Conservation (phyloP, 768 basidiomycete genomes). For the Amanita brunnescens region DNA sequence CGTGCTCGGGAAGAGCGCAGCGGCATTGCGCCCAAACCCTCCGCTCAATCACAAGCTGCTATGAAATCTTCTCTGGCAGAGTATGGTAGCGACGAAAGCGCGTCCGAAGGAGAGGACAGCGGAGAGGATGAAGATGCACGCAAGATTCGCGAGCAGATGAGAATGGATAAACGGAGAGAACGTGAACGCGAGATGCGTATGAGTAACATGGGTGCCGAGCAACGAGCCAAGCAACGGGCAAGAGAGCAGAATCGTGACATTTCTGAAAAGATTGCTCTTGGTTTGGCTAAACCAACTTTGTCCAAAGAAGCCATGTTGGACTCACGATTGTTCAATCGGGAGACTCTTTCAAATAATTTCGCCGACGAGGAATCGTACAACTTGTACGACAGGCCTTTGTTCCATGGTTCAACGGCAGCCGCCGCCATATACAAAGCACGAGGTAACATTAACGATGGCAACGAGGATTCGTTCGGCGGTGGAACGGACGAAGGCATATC, state of each 20-base stretch:
- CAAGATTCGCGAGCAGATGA: slow-evolving; percentile 82
- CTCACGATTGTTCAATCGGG: slow-evolving; percentile 95
- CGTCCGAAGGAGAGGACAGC: slow-evolving; percentile 41
- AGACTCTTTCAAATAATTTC: slow-evolving; percentile 72
- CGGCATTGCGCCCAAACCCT: slow-evolving; percentile 65
- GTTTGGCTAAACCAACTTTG: slow-evolving; percentile 91
- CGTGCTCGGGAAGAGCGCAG: slow-evolving; percentile 91
- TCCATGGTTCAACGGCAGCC: slow-evolving; percentile 92
- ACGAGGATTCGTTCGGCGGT: slow-evolving; percentile 88
- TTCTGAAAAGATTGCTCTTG: slow-evolving; percentile 97
- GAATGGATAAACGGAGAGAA: slow-evolving; percentile 85
- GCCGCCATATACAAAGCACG: slow-evolving; percentile 99
- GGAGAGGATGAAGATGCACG: slow-evolving; percentile 81
- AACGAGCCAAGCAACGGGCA: slow-evolving; percentile 91
- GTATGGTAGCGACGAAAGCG: slow-evolving; percentile 76
- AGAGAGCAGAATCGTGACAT: slow-evolving; percentile 98
- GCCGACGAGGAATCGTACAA: slow-evolving; percentile 92
- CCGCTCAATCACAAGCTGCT: slow-evolving; percentile 57
- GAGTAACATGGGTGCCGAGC: slow-evolving; percentile 98
- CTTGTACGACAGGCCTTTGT: slow-evolving; percentile 89
- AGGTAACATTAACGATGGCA: slow-evolving; percentile 75
- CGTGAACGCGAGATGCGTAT: slow-evolving; percentile 97
- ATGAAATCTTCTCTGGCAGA: slow-evolving; percentile 72
- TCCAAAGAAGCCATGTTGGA: slow-evolving; percentile 98
- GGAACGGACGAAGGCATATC: slow-evolving; percentile 94